Percentiles rank a stretch among this genome's conserved stretches.
These are phyloP conservation scores for Colletotrichum neosansevieriae DNA, from an alignment of 2,329 filamentous ascomycete genomes.

Conservation along the genomic window DNA sequence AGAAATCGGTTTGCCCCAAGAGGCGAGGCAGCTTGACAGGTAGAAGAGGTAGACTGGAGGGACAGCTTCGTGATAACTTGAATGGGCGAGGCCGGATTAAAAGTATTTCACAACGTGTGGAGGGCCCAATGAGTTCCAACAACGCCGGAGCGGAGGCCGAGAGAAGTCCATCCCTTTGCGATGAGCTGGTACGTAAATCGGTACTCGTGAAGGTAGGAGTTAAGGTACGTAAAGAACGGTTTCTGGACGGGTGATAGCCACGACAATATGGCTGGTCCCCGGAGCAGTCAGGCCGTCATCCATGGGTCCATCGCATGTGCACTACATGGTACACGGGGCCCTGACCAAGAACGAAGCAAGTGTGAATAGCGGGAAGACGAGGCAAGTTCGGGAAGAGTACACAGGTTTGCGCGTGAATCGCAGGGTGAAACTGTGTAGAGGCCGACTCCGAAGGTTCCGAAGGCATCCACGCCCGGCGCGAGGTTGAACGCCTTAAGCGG, in stretches of 20 bases:
- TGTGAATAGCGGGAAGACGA: background rate
- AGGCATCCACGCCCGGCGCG: slow-evolving; percentile 16
- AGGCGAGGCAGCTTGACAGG: background rate
- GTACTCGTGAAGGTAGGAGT: background rate
- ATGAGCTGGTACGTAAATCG: slow-evolving; percentile 8
- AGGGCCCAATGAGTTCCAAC: background rate
- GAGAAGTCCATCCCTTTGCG: slow-evolving; percentile 25
- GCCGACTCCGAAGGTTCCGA: slow-evolving; percentile 34
- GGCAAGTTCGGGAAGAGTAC: background rate
- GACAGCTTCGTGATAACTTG: background rate
- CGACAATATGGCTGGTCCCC: background rate
- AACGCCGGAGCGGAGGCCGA: slow-evolving; percentile 19
- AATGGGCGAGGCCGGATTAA: slow-evolving; percentile 15
- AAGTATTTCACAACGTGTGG: slow-evolving; percentile 21
- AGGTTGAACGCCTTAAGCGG: too few species aligned
- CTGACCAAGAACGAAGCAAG: background rate
- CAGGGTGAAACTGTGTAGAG: background rate
- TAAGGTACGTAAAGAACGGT: slow-evolving; percentile 7
- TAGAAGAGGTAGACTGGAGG: background rate
- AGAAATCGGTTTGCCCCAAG: background rate
- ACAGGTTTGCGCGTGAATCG: slow-evolving; percentile 25
- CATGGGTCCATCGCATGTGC: slow-evolving; percentile 2
- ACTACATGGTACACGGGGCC: background rate
- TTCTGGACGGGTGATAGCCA: background rate
- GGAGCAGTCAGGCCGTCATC: background rate